Evolutionary conservation across 1,284 basidiomycete species (phyloP), one percentile per base, ranked within the genome.

Genomic region (Phylloboletellus chloephorus): DNA sequence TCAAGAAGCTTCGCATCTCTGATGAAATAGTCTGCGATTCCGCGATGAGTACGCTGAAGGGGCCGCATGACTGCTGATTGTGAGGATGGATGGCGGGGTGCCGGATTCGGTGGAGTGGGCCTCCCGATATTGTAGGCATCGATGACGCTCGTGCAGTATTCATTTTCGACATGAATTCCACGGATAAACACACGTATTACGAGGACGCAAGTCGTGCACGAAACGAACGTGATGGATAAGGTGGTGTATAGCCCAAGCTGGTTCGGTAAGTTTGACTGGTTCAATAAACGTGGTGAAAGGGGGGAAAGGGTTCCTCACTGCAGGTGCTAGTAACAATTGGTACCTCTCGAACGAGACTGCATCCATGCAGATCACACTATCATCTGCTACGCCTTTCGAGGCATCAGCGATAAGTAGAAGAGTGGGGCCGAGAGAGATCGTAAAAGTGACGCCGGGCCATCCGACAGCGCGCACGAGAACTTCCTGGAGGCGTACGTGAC

Each of bases 301-400:
- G 6, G 7, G 15, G 6, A 24, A 17, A 26, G 7, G 2, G 11
- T 35, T n/a, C n/a, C 23, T 35, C 23, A 35, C 33, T n/a, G 33
- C 16, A 3, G 10, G 22, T 10, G 5, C 15, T 7, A 35, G 11
- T 11, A 23, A 15, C 12, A 35, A 19, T 12, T 23, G 33, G 23
- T 35, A 35, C 23, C 22, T 24, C 33, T 19, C 33, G 15, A 25
- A 26, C 3, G 33, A 35, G 3, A 11, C 23, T 19, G 23, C 33
- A 35, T 17, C 33, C 23, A 35, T 35, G 23, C 33, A 35, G 13
- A 35, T 13, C 22, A 35, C 23, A 16, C 33, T 23, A 35, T n/a
- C 9, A 11, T 35, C 33, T 12, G 16, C 13, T n/a, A 25, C 15
- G 6, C 23, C 15, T 24, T 17, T 35, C 15, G 33, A 35, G 8